Conservation (phyloP, 2,329 filamentous ascomycete genomes). For the Fonsecaea pedrosoi region DNA sequence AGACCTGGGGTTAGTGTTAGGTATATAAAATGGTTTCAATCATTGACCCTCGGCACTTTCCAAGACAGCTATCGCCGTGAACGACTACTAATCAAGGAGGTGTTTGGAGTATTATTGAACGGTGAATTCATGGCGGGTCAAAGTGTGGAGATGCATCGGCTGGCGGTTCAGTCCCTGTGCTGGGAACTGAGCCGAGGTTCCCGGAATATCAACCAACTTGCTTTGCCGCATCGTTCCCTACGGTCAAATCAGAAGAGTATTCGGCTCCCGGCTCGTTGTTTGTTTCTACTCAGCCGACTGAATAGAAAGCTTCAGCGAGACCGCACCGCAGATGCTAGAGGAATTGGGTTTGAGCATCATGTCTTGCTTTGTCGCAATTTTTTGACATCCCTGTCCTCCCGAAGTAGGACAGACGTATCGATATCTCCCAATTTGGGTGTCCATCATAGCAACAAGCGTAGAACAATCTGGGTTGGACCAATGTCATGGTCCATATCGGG, state of each 20-base stretch:
- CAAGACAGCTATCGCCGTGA: constrained; percentile 1
- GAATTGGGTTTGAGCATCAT: too few species aligned
- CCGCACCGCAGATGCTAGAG: too few species aligned
- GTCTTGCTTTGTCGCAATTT: too few species aligned
- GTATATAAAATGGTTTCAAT: constrained; percentile 12
- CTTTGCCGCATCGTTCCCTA: background rate
- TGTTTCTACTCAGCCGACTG: background rate
- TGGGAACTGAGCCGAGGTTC: constrained; percentile 11
- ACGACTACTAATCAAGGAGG: constrained; percentile 6
- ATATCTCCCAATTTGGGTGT: too few species aligned
- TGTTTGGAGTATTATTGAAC: background rate
- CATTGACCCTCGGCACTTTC: constrained; percentile 16
- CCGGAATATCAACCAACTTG: background rate
- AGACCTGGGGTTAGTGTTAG: background rate
- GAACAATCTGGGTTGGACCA: too few species aligned
- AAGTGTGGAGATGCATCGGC: constrained; percentile 3
- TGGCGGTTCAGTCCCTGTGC: background rate
- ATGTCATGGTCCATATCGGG: too few species aligned
- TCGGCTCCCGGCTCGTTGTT: background rate
- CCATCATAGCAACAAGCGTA: too few species aligned
- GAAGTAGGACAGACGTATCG: too few species aligned
- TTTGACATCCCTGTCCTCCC: too few species aligned
- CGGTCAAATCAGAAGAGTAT: constrained; percentile 3
- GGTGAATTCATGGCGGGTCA: background rate
- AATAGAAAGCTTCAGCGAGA: too few species aligned